phyloP scores from a whole-genome alignment of 129 eudicot genomes.

The Lactuca saligna region DNA sequence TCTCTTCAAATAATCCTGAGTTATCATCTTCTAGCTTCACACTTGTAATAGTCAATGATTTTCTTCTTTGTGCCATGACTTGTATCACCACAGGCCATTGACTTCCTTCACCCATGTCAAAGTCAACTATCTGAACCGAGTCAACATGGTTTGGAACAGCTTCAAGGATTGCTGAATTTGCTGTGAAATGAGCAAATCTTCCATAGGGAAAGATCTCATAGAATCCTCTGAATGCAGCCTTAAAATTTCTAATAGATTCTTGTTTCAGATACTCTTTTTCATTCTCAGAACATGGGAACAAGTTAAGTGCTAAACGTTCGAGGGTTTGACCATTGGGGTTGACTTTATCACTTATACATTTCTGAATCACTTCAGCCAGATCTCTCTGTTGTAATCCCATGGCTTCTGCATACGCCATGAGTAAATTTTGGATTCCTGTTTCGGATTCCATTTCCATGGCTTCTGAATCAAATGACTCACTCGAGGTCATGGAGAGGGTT shows the following conservation, averaged over 20 bases:
- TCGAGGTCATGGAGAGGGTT: slow-evolving; percentile 28
- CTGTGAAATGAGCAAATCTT: slow-evolving; percentile 63
- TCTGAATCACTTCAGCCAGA: slow-evolving; percentile 46
- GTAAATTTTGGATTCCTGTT: slow-evolving; percentile 36
- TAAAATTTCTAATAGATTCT: slow-evolving; percentile 44
- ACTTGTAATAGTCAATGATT: slow-evolving; percentile 42
- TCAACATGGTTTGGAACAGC: slow-evolving; percentile 44
- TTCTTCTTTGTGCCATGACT: slow-evolving; percentile 35
- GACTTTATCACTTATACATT: slow-evolving; percentile 34
- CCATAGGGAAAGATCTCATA: slow-evolving; percentile 54
- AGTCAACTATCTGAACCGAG: slow-evolving; percentile 47
- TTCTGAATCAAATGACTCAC: slow-evolving; percentile 22
- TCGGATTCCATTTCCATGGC: slow-evolving; percentile 39
- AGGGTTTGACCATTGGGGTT: slow-evolving; percentile 45
- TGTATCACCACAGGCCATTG: slow-evolving; percentile 70
- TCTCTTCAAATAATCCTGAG: slow-evolving; percentile 44
- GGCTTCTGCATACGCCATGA: slow-evolving; percentile 63
- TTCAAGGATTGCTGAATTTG: slow-evolving; percentile 56
- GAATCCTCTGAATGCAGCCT: slow-evolving; percentile 42
- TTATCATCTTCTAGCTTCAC: slow-evolving; percentile 33
- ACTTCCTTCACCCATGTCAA: slow-evolving; percentile 58
- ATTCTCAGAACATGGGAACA: slow-evolving; percentile 39
- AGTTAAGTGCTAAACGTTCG: slow-evolving; percentile 50
- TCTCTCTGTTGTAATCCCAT: slow-evolving; percentile 39
- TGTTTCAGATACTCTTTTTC: slow-evolving; percentile 39